These are phyloP conservation scores for Glaciozyma martinii DNA, from an alignment of 768 basidiomycete genomes.

Conservation along the genomic window DNA sequence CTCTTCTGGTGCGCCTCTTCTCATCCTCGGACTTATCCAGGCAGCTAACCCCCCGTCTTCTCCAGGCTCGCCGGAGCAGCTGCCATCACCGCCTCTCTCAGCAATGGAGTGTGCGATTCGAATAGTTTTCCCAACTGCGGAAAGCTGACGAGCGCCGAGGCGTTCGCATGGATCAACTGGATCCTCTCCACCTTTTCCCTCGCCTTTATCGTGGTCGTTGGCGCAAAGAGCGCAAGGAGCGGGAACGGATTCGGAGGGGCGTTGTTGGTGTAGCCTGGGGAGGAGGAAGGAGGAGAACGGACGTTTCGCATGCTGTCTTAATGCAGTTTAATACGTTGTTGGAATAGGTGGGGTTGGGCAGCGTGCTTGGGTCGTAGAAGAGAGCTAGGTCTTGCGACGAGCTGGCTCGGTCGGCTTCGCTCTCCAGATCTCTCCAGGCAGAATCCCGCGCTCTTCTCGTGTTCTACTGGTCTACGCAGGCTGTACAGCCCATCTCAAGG, in stretches of 20 bases:
- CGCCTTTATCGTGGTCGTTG: slow-evolving; percentile 12
- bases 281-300: no score
- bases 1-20: slow-evolving; percentile 30
- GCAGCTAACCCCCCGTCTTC: neutral
- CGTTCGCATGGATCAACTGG: slow-evolving; percentile 34
- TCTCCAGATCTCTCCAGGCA: no score
- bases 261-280: slow-evolving; percentile 4
- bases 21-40: neutral
- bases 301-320: no score
- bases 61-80: slow-evolving; percentile 33
- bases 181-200: slow-evolving; percentile 28
- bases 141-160: slow-evolving; percentile 30
- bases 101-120: slow-evolving; percentile 16
- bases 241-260: slow-evolving; percentile 30
- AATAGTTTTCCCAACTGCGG: slow-evolving; percentile 22
- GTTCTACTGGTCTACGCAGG: no score
- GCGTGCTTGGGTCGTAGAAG: no score
- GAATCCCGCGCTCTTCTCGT: no score
- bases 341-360: no score
- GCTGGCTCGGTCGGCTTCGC: no score
- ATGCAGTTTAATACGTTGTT: no score
- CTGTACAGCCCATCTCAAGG: no score
- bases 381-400: no score
- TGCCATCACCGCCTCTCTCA: slow-evolving; percentile 24
- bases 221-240: slow-evolving; percentile 11